phyloP scores from a whole-genome alignment of 345 rosid genomes.

The Eucalyptus regnans region DNA sequence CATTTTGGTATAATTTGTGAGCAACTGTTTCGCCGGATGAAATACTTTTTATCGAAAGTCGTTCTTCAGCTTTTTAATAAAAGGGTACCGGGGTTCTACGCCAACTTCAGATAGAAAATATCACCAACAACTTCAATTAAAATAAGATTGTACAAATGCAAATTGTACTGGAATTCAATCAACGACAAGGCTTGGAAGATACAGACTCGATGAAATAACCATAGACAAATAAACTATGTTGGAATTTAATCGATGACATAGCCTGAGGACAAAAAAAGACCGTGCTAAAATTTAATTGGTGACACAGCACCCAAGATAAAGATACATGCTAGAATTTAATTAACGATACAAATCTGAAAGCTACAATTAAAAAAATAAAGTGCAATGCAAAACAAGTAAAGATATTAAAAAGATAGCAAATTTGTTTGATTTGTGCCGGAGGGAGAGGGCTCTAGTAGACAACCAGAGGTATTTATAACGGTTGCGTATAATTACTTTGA shows the following conservation, averaged over 20 bases:
- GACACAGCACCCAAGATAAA: not conserved
- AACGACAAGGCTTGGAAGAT: not conserved
- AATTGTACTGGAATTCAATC: too few relatives aligned
- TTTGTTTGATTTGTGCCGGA: too few relatives aligned
- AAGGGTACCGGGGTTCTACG: not conserved
- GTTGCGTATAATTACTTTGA: not conserved
- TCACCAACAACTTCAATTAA: not conserved
- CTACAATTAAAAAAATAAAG: not conserved
- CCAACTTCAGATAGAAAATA: not conserved
- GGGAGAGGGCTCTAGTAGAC: not conserved
- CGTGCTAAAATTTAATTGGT: not conserved
- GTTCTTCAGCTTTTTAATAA: too few relatives aligned
- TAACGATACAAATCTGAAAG: not conserved
- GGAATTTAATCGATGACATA: not conserved
- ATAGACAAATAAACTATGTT: not conserved
- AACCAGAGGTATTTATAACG: not conserved
- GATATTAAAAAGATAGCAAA: not conserved
- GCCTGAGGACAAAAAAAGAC: too few relatives aligned
- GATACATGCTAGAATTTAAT: not conserved
- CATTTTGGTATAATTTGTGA: too few relatives aligned
- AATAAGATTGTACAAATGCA: not conserved
- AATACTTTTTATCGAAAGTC: not conserved
- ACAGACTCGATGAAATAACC: not conserved
- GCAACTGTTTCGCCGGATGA: accelerated
- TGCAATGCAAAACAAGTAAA: not conserved